Conservation (phyloP, 2,329 filamentous ascomycete species). For the Celoporthe dispersa region DNA sequence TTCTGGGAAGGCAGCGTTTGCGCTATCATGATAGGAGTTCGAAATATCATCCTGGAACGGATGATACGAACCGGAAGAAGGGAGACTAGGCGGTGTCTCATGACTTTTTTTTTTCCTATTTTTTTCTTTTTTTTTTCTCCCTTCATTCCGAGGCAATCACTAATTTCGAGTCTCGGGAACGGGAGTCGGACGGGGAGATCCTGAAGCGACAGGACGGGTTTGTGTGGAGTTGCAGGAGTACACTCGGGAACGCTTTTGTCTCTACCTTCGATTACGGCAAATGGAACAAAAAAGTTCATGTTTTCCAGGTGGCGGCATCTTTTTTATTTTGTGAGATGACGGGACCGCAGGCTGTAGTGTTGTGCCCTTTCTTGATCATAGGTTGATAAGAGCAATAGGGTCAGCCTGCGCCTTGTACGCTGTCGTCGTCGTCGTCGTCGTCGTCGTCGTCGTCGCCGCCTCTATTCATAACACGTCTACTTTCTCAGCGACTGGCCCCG, state of each 20-base stretch:
- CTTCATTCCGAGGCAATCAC: slow-evolving; percentile 9
- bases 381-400: not conserved
- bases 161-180: slow-evolving; percentile 22
- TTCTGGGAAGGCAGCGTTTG: not conserved
- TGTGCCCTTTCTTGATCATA: not conserved
- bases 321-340: not conserved
- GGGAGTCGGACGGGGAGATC: slow-evolving; percentile 23
- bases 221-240: slow-evolving; percentile 30
- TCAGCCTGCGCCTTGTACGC: not conserved
- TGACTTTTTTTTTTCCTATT: not conserved
- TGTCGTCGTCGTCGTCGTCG: no score
- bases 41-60: not conserved
- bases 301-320: not conserved
- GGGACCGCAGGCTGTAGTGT: not conserved
- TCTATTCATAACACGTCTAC: not conserved
- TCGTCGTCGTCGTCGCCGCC: no score
- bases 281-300: slow-evolving; percentile 30
- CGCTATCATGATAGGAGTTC: not conserved
- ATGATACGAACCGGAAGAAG: not conserved
- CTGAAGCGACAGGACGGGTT: slow-evolving; percentile 21
- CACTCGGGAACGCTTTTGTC: slow-evolving; percentile 18
- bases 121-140: not conserved
- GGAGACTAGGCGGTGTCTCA: slow-evolving; percentile 9
- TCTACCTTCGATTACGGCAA: slow-evolving; percentile 21
- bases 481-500: not conserved